Conservation (phyloP, 2,329 filamentous ascomycete genomes). For the Fusarium chlamydosporum region DNA sequence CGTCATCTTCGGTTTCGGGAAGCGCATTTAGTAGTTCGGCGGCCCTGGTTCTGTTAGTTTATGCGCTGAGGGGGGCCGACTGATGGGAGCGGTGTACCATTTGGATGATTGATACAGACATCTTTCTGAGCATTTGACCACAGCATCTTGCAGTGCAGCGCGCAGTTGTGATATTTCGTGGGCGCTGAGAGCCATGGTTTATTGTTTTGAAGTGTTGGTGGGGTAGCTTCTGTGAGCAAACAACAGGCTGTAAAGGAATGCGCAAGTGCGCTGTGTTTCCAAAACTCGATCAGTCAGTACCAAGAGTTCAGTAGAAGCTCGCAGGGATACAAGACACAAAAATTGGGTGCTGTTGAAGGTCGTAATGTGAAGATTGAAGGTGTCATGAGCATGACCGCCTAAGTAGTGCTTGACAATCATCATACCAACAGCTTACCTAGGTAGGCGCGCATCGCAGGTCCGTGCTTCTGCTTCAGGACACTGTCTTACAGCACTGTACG, state of each 20-base stretch:
- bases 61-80: not conserved
- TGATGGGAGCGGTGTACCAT: conserved; percentile 72
- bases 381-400: conserved; percentile 39
- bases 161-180: conserved; percentile 75
- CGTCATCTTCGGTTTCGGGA: conserved; percentile 71
- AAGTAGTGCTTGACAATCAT: conserved; percentile 18
- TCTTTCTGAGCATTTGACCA: conserved; percentile 91
- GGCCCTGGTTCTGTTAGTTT: conserved; percentile 72
- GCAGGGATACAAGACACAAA: not conserved
- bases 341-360: conserved; percentile 1
- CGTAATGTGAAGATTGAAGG: conserved; percentile 7
- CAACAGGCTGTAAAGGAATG: conserved; percentile 3
- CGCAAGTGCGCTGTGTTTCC: conserved; percentile 16
- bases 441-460: conserved; percentile 15
- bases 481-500: conserved; percentile 26
- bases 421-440: conserved; percentile 33
- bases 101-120: conserved; percentile 97
- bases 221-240: conserved; percentile 32
- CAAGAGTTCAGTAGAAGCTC: not conserved
- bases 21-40: conserved; percentile 93
- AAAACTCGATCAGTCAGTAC: not conserved
- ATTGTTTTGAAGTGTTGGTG: conserved; percentile 35
- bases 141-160: conserved; percentile 83
- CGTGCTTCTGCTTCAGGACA: not conserved
- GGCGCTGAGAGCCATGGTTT: conserved; percentile 67